Conservation (phyloP, 371 early-diverging fungal genomes). For the Mortierella sp. region DNA sequence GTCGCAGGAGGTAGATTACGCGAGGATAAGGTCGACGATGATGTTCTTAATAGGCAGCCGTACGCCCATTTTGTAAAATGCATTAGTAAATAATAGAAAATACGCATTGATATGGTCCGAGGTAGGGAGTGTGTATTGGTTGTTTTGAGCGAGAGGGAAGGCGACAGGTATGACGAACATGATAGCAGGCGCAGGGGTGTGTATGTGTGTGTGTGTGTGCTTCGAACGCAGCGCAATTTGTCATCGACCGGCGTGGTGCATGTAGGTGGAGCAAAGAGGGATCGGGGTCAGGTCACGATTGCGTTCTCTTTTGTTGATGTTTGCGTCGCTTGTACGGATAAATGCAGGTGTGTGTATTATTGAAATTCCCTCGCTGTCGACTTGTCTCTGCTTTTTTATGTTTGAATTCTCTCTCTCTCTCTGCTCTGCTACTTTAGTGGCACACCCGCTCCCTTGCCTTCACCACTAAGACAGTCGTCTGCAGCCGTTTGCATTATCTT, state of each 20-base stretch:
- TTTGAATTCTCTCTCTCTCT: background rate
- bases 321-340: background rate
- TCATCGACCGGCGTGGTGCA: background rate
- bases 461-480: too few species aligned
- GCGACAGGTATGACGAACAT: constrained; percentile 6
- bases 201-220: background rate
- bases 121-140: background rate
- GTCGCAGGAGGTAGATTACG: constrained; percentile 32
- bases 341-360: background rate
- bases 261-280: background rate
- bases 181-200: background rate
- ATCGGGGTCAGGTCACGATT: too few species aligned
- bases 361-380: background rate
- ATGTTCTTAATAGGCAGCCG: background rate
- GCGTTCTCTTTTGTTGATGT: too few species aligned
- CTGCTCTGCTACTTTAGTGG: background rate
- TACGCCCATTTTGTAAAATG: background rate
- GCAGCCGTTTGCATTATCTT: too few species aligned
- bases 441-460: background rate
- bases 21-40: too few species aligned
- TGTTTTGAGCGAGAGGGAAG: background rate
- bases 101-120: background rate
- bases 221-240: background rate
- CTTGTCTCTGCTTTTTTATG: background rate
- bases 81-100: constrained; percentile 1